These are phyloP conservation scores for Pulveroboletus frians DNA, from an alignment of 768 basidiomycete genomes.

Conservation along the genomic window DNA sequence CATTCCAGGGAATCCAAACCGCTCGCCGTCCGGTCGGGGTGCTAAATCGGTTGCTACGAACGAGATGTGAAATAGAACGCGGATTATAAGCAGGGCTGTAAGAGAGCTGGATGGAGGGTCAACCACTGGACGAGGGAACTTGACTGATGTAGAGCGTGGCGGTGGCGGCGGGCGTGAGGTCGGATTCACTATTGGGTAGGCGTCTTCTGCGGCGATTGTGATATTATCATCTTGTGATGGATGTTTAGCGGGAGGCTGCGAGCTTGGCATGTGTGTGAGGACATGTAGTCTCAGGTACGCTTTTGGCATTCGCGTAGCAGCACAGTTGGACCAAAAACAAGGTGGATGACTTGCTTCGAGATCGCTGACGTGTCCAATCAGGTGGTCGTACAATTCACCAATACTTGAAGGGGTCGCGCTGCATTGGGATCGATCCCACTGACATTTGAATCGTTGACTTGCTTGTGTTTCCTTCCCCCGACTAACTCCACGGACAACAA, in stretches of 20 bases:
- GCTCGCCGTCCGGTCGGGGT: slow-evolving; percentile 73
- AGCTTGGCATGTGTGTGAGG: slow-evolving; percentile 68
- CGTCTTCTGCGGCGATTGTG: slow-evolving; percentile 55
- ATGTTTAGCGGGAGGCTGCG: slow-evolving; percentile 51
- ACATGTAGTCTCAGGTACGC: slow-evolving; percentile 58
- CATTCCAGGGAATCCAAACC: slow-evolving; percentile 86
- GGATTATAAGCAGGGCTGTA: slow-evolving; percentile 75
- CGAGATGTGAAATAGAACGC: slow-evolving; percentile 76
- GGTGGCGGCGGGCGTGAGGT: slow-evolving; percentile 69
- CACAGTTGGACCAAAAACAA: slow-evolving; percentile 74
- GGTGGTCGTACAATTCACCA: slow-evolving; percentile 69
- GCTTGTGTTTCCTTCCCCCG: slow-evolving; percentile 53
- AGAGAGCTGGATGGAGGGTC: slow-evolving; percentile 73
- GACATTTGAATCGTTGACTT: slow-evolving; percentile 67
- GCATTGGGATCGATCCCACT: slow-evolving; percentile 67
- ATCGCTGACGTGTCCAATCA: slow-evolving; percentile 52
- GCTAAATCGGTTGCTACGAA: slow-evolving; percentile 62
- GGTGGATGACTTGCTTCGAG: slow-evolving; percentile 40
- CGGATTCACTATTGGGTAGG: slow-evolving; percentile 56
- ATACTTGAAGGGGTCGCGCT: slow-evolving; percentile 42
- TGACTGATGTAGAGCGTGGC: slow-evolving; percentile 56
- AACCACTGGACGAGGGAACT: slow-evolving; percentile 50
- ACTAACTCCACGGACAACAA: slow-evolving; percentile 85
- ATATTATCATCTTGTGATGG: slow-evolving; percentile 71
- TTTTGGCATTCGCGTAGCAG: slow-evolving; percentile 42